A percentile compares a stretch with the other conserved stretches of the same genome.
Evolutionary conservation across 129 eudicot genomes (phyloP).

Genomic region (Flaveria ramosissima): DNA sequence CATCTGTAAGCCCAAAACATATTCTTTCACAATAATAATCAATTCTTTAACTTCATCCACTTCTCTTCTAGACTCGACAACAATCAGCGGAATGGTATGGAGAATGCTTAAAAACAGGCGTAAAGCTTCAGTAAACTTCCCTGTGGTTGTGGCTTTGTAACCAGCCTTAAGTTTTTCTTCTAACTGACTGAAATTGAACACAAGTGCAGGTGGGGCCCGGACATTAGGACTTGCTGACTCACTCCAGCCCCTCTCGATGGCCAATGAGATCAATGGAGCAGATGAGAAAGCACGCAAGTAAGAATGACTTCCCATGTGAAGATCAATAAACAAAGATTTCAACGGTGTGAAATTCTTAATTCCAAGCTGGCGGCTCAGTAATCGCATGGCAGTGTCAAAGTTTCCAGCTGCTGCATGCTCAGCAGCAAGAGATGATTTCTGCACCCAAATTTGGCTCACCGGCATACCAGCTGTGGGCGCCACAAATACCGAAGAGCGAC

Average conservation of each 20-base stretch:
- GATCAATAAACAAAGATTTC: conserved; percentile 52
- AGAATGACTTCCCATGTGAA: conserved; percentile 65
- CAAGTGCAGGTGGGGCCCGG: conserved; percentile 70
- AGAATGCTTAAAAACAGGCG: conserved; percentile 54
- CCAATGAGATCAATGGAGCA: conserved; percentile 59
- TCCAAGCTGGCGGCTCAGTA: conserved; percentile 68
- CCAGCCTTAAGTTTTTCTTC: conserved; percentile 70
- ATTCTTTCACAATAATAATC: conserved; percentile 56
- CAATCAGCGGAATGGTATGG: conserved; percentile 63
- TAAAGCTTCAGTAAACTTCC: conserved; percentile 66
- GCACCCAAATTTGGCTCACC: conserved; percentile 77
- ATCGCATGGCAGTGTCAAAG: conserved; percentile 75
- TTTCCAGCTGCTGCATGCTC: conserved; percentile 84
- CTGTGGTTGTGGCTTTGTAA: conserved; percentile 70
- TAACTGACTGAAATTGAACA: conserved; percentile 58
- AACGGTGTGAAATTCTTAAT: conserved; percentile 59
- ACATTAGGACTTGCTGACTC: conserved; percentile 73
- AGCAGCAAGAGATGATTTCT: conserved; percentile 69
- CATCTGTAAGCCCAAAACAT: conserved; percentile 68
- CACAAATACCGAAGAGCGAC: conserved; percentile 50
- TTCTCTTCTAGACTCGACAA: conserved; percentile 68
- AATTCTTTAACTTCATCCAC: conserved; percentile 78
- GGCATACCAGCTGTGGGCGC: conserved; percentile 72
- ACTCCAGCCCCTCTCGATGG: conserved; percentile 67
- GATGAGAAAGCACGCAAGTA: conserved; percentile 62